Evolutionary conservation across 257 asterid species (phyloP), one percentile per base, ranked within the genome.

Genomic region (Petrea volubilis): DNA sequence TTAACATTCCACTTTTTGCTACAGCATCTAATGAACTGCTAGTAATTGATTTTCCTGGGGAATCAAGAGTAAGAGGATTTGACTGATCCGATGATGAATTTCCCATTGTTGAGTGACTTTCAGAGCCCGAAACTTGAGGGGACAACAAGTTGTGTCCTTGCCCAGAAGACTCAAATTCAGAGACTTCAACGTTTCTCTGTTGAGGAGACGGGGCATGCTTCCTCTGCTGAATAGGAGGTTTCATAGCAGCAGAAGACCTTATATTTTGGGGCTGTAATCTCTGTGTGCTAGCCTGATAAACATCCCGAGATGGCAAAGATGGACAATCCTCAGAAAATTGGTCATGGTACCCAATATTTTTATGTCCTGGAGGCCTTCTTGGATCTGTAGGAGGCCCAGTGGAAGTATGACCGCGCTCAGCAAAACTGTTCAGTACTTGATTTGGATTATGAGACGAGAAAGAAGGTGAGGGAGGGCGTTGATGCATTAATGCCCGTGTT

Each of bases 311-410:
- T 9, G 69, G 77, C 52, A 65, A 41, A 47, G 76, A 80, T 72
- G 44, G 74, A 61, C 87, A 58, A 73, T 77, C 89, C 67, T 75
- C 88, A 44, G 78, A 58, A 41, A 70, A 47, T 70, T 76, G 87
- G 34, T 77, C 66, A 20, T 53, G 79, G 13, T 72, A 38, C 40
- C 61, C 90, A 10, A 12, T 43, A 60, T 64, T 81, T 52, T 76
- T 78, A 53, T 69, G 79, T 28, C 81, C 84, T 31, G 78, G 87
- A 71, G 86, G 84, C 71, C 81, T 77, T 80, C 92, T 83, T 21
- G 94, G 87, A 82, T 83, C 96, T 15, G 81, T 78, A 77, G 82
- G 93, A 79, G 83, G 86, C 25, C 79, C 78, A 9, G 55, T 33
- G 51, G 80, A 70, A 3, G 73, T 66, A 17, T 79, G 85, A 72